Evolutionary conservation across 2,329 filamentous ascomycete genomes (phyloP).

Genomic region (Botryotinia calthae): DNA sequence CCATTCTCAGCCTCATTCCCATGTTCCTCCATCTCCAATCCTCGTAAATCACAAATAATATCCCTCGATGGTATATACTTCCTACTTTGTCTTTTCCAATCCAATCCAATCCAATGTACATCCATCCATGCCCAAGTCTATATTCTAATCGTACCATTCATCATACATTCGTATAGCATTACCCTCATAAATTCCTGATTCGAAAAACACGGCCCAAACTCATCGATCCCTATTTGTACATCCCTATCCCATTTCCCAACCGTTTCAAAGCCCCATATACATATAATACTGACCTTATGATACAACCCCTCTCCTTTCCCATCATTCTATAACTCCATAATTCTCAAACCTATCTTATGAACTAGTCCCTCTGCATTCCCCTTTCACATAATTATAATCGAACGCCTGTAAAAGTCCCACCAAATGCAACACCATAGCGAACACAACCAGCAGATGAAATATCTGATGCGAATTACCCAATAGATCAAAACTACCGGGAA

Average conservation of each 20-base stretch:
- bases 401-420: conserved; percentile 15
- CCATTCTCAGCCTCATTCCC: background rate
- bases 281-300: background rate
- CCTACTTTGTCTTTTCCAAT: background rate
- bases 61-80: background rate
- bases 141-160: background rate
- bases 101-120: background rate
- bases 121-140: background rate
- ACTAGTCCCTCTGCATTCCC: background rate
- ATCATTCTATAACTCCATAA: background rate
- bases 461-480: conserved; percentile 30
- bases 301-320: background rate
- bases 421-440: conserved; percentile 24
- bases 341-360: background rate
- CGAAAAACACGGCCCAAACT: background rate
- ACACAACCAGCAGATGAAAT: conserved; percentile 29
- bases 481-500: conserved; percentile 31
- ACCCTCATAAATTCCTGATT: background rate
- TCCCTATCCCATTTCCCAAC: background rate
- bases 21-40: background rate
- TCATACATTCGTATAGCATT: background rate
- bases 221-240: background rate
- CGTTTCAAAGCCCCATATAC: background rate
- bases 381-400: conserved; percentile 17
- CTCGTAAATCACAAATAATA: background rate